Percentiles rank a stretch among this genome's conserved stretches.
Conservation (phyloP, 2,329 filamentous ascomycete species). For the Colletotrichum magnum region DNA sequence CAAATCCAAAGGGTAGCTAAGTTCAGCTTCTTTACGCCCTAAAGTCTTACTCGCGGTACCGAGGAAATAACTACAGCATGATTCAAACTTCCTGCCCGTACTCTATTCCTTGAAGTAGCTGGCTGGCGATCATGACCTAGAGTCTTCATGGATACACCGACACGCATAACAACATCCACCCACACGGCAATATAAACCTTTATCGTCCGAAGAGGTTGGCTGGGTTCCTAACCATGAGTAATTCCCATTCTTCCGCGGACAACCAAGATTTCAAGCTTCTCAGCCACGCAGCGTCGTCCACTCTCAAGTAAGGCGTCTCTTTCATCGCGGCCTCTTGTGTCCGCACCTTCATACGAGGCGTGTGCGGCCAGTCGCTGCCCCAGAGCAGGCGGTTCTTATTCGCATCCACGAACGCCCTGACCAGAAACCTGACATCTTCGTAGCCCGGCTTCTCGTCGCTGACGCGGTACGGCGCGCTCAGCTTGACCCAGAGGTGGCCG, state of each 20-base stretch:
- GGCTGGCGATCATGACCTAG: too few relatives aligned
- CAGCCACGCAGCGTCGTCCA: slow-evolving; percentile 46
- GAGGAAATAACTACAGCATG: too few relatives aligned
- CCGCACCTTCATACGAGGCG: slow-evolving; percentile 53
- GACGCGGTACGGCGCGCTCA: slow-evolving; percentile 55
- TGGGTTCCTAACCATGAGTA: slow-evolving; percentile 41
- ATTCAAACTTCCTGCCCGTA: too few relatives aligned
- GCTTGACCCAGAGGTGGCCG: slow-evolving; percentile 53
- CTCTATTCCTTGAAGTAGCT: too few relatives aligned
- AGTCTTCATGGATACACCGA: too few relatives aligned
- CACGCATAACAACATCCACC: too few relatives aligned
- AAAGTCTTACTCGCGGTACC: too few relatives aligned
- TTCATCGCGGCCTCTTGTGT: slow-evolving; percentile 50
- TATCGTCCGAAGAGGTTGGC: slow-evolving; percentile 10
- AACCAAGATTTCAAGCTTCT: slow-evolving; percentile 43
- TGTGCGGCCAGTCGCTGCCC: slow-evolving; percentile 58
- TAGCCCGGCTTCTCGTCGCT: slow-evolving; percentile 49
- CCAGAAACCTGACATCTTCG: slow-evolving; percentile 49
- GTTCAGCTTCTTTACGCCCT: too few relatives aligned
- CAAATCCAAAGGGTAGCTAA: too few relatives aligned
- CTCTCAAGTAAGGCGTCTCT: slow-evolving; percentile 46
- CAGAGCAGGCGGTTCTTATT: slow-evolving; percentile 52
- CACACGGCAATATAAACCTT: too few relatives aligned
- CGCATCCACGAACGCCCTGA: slow-evolving; percentile 49
- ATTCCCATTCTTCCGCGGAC: slow-evolving; percentile 44